Evolutionary conservation across 225 moss, liverwort and hornwort species (phyloP).

Genomic region (Lunularia cruciata): DNA sequence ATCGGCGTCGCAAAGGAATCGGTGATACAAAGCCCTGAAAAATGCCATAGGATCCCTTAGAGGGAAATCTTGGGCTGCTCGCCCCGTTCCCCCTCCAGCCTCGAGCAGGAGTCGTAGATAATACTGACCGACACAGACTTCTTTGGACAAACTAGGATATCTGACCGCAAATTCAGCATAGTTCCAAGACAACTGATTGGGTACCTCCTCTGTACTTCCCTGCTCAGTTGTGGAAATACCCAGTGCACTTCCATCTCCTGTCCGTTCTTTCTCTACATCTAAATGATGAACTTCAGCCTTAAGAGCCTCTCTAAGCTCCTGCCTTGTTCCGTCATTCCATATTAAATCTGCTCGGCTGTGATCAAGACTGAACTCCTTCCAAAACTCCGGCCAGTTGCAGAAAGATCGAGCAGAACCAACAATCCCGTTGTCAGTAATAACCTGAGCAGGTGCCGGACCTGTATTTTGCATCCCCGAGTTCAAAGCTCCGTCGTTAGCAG

Average conservation of each 20-base stretch:
- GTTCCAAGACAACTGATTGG: conserved; percentile 87
- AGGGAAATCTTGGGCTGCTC: conserved; percentile 73
- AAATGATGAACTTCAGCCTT: conserved; percentile 87
- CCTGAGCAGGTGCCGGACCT: conserved; percentile 80
- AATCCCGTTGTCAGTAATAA: conserved; percentile 57
- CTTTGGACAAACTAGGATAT: conserved; percentile 83
- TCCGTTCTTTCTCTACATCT: conserved; percentile 90
- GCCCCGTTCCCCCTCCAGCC: conserved; percentile 55
- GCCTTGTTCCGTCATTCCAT: conserved; percentile 89
- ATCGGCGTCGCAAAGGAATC: conserved; percentile 91
- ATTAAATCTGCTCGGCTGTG: conserved; percentile 93
- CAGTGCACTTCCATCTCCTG: conserved; percentile 66
- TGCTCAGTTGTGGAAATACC: conserved; percentile 51
- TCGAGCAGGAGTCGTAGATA: conserved; percentile 86
- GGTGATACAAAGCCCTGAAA: conserved; percentile 90
- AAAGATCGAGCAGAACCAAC: conserved; percentile 67
- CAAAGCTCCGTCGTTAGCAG: conserved; percentile 35
- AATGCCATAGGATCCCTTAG: conserved; percentile 80
- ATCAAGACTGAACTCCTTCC: conserved; percentile 82
- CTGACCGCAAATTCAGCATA: conserved; percentile 91
- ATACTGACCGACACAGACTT: conserved; percentile 92
- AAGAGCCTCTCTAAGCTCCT: conserved; percentile 82
- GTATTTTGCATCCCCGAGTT: conserved; percentile 40
- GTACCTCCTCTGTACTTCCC: conserved; percentile 52
- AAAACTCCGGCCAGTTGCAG: conserved; percentile 92